Evolutionary conservation across 768 basidiomycete genomes (phyloP), one percentile per base, ranked within the genome.

Genomic region (Sporobolomyces phaffii): DNA sequence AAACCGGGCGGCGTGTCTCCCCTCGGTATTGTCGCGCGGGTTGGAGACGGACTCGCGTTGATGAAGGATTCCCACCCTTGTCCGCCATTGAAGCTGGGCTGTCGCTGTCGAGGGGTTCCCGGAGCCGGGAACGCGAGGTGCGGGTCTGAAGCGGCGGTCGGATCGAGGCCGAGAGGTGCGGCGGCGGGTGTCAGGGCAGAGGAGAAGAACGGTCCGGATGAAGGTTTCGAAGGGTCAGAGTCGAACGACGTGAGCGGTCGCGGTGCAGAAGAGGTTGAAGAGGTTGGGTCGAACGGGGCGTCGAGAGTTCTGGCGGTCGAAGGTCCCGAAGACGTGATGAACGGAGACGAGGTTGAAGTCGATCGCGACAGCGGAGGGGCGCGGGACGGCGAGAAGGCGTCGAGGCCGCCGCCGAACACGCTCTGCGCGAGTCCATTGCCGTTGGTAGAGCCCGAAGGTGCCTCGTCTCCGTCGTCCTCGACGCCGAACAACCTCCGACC

Each of bases 401-500:
- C 31, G 22, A 65, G 33, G 43, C 50, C 59, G 11, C 60, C 66
- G 7, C 66, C 66, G 24, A 68, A 68, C 17, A 65, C 50, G 50
- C 60, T 43, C 9, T 49, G 44, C 15, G 33, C 22, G 20, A 51
- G 57, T 29, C 34, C 28, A 20, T 50, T 13, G 20, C 20, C 31
- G 28, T 20, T 41, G 6, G 22, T 53, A 22, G 22, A 28, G 17
- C 29, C 61, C 28, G 34, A 29, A 1, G 1, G n/a, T n/a, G n/a
- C n/a, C n/a, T n/a, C n/a, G n/a, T n/a, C n/a, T n/a, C n/a, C 9
- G 15, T 29, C 49, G 15, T 60, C 53, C 33, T 48, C 54, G 13
- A 40, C 43, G 7, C 56, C 24, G 51, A 74, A 74, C 29, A 74
- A 52, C 59, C 65, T 14, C 1, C 73, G 57, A 8, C 73, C 73